Base-by-base conservation (phyloP, 2,329 filamentous ascomycete genomes). In the Penicillium sp. region DNA sequence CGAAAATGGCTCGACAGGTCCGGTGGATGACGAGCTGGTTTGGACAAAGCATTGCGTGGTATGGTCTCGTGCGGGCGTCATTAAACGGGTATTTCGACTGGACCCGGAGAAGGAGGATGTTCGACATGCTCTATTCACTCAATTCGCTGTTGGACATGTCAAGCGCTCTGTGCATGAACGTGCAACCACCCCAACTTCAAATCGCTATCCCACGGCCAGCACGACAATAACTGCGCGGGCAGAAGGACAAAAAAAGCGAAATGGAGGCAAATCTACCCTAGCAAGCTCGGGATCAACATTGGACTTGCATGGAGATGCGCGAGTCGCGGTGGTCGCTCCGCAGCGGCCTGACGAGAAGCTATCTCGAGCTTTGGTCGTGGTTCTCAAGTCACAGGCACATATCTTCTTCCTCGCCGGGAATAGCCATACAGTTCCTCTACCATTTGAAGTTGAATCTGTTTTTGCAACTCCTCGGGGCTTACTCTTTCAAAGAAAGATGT, bases 301-400 rank as follows among this genome's bases (percentile, higher is more conserved):
- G 61, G 69, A 73, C 58, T 55, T 71, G 25, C 62, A 70, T 59
- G 70, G 69, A 37, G 65, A 71, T 57, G 61, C 63, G 42, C 65
- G 60, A 26, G 65, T 63, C n/a, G 53, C 52, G 6, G 59, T 67
- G 38, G 61, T 70, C 28, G 55, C 61, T 48, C 63, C 63, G 16
- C 63, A 68, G 26, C 52, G 64, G 5, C 67, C 67, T 16, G 69
- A 70, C 48, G 69, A 71, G 45, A 60, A 57, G 28, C 58, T 76
- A 65, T 73, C 80, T 70, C 73, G 89, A 71, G 93, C 94, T 4
- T 80, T 99, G 63, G 92, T 98, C 7, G 90, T 99, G 53, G 90
- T 98, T 68, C 85, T 99, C 66, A 93, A 91, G 77, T 93, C 92
- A 0, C 94, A 98, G 73, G 93, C 92, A 25, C 94, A 98, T 73